Evolutionary conservation across 768 basidiomycete genomes (phyloP), one percentile per base, ranked within the genome.

Genomic region (Rhodotorula sphaerocarpa): DNA sequence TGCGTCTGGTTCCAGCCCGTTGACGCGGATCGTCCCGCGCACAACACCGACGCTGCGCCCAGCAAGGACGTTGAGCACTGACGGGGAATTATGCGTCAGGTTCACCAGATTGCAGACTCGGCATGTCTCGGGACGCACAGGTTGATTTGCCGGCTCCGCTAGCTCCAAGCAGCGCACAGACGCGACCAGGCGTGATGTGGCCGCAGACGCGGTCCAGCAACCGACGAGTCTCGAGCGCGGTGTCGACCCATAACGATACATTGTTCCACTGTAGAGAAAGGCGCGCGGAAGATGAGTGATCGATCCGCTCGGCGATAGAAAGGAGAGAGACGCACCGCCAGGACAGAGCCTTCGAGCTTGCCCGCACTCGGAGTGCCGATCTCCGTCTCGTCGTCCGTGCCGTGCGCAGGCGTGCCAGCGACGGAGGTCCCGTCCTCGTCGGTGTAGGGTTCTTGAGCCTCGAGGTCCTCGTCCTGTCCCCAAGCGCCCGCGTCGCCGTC

Each of bases 91-190:
- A 30, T 33, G 27, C 14, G 45, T 14, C 11, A 28, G n/a, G 25
- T 39, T 39, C 36, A 39, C 18, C 3, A 11, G 20, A n/a, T 3
- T 0, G 3, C 14, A 31, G 14, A n/a, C 16, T 11, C 12, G 20
- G 28, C 2, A 39, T 30, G 33, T 36, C 18, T 44, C 36, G 16
- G 51, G 50, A 65, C 56, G 53, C 25, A 75, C 66, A 15, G 63
- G 69, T 31, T 66, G 66, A 75, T 62, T 78, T 78, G 48, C 78
- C 78, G 18, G 78, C 78, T 55, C 78, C 78, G 7, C 74, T 75
- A 7, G 76, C 78, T 45, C 79, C 79, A 76, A 80, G 78, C 3
- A 79, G 73, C 0, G 78, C 79, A 9, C 77, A 78, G 3, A 79
- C 67, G 3, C 70, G 34, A 7, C 67, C 63, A 5, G 67, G 67